A percentile compares a stretch with the other conserved stretches of the same genome.
Conservation (phyloP, 192 early-diverging fungal genomes). For the Backusella mclennaniae region DNA sequence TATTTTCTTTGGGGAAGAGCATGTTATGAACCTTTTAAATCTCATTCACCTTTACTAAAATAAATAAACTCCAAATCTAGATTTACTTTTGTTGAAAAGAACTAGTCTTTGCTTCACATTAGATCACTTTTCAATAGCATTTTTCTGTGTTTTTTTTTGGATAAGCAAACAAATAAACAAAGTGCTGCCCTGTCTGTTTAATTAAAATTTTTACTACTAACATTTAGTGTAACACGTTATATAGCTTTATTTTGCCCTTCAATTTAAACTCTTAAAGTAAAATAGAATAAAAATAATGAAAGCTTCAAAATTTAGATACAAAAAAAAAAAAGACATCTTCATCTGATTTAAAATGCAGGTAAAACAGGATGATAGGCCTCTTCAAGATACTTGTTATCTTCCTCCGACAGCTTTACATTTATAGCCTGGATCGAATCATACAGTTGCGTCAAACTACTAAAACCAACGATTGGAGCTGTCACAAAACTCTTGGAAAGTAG, state of each 20-base stretch:
- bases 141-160: neutral
- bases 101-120: neutral
- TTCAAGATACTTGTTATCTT: slow-evolving; percentile 26
- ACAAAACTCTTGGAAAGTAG: slow-evolving; percentile 19
- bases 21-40: neutral
- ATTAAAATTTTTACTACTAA: neutral
- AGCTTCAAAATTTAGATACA: neutral
- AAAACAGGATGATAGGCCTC: neutral
- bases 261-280: neutral
- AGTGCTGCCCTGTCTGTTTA: neutral
- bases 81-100: neutral
- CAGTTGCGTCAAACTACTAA: slow-evolving; percentile 24
- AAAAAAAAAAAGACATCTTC: neutral
- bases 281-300: neutral
- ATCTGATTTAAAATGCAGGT: neutral
- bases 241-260: neutral
- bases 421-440: slow-evolving; percentile 22
- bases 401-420: slow-evolving; percentile 16
- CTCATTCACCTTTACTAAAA: neutral
- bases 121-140: neutral
- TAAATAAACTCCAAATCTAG: neutral
- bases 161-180: neutral
- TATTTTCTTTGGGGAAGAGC: neutral
- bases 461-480: slow-evolving; percentile 22
- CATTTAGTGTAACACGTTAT: neutral